Percentiles rank a stretch among this genome's conserved stretches.
Conservation (phyloP, 495 filamentous ascomycete genomes). For the Talaromyces nanjingensis region DNA sequence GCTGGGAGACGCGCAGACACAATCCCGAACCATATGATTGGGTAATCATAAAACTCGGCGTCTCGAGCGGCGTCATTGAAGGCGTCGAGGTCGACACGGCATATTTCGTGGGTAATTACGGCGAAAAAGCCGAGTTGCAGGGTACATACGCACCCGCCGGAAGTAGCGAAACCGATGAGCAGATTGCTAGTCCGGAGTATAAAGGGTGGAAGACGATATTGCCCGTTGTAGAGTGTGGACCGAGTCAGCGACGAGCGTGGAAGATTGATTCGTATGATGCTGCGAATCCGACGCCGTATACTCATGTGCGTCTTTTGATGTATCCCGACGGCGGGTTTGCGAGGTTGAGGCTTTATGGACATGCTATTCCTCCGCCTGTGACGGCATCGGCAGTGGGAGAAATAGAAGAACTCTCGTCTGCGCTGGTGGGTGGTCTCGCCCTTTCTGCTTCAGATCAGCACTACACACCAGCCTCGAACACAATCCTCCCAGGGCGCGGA, state of each 20-base stretch:
- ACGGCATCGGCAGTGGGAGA: slow-evolving; percentile 24
- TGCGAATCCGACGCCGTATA: slow-evolving; percentile 61
- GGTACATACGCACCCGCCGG: slow-evolving; percentile 54
- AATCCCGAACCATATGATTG: slow-evolving; percentile 76
- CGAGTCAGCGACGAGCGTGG: slow-evolving; percentile 73
- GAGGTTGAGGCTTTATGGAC: slow-evolving; percentile 73
- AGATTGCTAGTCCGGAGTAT: slow-evolving; percentile 52
- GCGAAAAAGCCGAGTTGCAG: slow-evolving; percentile 74
- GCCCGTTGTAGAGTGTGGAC: slow-evolving; percentile 62
- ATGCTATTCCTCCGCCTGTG: slow-evolving; percentile 45
- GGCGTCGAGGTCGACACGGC: slow-evolving; percentile 85
- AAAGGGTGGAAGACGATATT: slow-evolving; percentile 69
- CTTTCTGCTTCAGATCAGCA: slow-evolving; percentile 77
- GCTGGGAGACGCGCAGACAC: slow-evolving; percentile 89
- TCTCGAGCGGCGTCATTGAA: slow-evolving; percentile 64
- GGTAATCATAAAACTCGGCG: slow-evolving; percentile 75
- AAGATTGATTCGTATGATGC: slow-evolving; percentile 41
- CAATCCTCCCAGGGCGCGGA: slow-evolving; percentile 78
- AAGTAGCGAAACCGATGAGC: slow-evolving; percentile 48
- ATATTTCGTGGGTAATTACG: slow-evolving; percentile 84
- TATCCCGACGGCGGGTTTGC: slow-evolving; percentile 95
- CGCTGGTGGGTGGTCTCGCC: slow-evolving; percentile 73
- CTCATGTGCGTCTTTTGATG: slow-evolving; percentile 82
- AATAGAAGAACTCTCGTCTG: slow-evolving; percentile 76
- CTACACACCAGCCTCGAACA: slow-evolving; percentile 75